Evolutionary conservation across 352 stramenopile species (phyloP), one percentile per base, ranked within the genome.

Genomic region (Globisporangium takayamanum): DNA sequence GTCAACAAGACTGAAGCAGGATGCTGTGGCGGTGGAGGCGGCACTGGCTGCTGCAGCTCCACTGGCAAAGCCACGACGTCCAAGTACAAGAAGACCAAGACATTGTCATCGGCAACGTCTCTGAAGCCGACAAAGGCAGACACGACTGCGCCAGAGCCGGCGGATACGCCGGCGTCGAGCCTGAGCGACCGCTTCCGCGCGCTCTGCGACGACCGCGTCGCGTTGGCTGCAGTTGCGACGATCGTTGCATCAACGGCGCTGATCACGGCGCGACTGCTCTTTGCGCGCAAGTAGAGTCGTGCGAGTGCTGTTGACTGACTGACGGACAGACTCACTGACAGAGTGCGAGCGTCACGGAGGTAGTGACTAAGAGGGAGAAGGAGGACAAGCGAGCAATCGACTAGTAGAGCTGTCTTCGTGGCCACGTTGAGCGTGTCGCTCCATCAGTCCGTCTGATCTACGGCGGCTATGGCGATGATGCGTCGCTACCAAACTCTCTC

Each of bases 131-230:
- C 12, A 5, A 45, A 45, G 16, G 18, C 15, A 39, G 33, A 39
- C 33, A 12, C 33, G 33, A 10, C 15, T 7, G 18, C 41, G 41
- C 41, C 15, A n/a, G 15, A 44, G 39, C 39, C 39, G 15, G 16
- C 39, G 16, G 11, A 16, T n/a, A 16, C 39, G 39, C 16, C 16
- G 11, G 41, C 50, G n/a, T 55, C 16, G 36, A 39, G 37, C 4
- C 2, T 57, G n/a, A 44, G 22, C 10, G 20, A 49, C 25, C 51
- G 51, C 4, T 75, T 70, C 62, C 57, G 57, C 18, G 30, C 60
- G 44, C 44, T 88, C 15, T 56, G 60, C n/a, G 66, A 84, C 6
- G 82, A 92, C 50, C 78, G 73, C 33, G 57, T 92, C n/a, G 70
- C 78, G 16, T 18, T 88, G 15, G 61, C 56, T 8, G 79, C 82